A percentile compares a stretch with the other conserved stretches of the same genome.
These are phyloP conservation scores for Vicia villosa DNA, from an alignment of 306 rosid species.

Conservation along the genomic window DNA sequence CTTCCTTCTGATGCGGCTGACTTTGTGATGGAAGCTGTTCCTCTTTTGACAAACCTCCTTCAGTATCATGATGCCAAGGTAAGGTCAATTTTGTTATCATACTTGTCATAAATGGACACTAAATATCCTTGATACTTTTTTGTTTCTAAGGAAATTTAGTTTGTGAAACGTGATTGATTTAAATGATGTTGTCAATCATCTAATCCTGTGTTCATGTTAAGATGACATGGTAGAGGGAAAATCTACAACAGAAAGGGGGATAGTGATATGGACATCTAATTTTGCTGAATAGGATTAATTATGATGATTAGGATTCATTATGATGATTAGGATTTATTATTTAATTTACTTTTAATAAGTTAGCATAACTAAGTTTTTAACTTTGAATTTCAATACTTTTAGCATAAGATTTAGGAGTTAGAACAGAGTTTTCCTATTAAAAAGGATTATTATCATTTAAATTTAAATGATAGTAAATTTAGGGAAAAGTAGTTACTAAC, in stretches of 20 bases:
- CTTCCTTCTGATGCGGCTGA: conserved; percentile 98
- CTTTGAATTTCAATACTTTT: no score
- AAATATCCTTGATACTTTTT: neutral
- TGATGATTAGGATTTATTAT: no score
- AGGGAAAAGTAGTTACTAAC: no score
- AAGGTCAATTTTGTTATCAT: conserved; percentile 12
- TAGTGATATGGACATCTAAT: neutral
- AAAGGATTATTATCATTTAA: no score
- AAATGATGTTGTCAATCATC: neutral
- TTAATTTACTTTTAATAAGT: no score
- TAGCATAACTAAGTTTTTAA: no score
- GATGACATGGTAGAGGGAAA: neutral
- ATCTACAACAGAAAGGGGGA: neutral
- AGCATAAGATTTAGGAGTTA: no score
- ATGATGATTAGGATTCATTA: no score
- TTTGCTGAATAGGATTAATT: no score
- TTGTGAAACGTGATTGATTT: neutral
- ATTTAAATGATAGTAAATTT: no score
- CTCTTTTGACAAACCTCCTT: conserved; percentile 85
- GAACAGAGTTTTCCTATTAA: no score
- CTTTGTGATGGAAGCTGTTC: conserved; percentile 99
- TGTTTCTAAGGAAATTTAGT: neutral
- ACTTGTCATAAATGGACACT: conserved; percentile 1
- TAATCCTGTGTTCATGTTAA: neutral
- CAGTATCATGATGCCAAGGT: conserved; percentile 95